A percentile compares a stretch with the other conserved stretches of the same genome.
These are phyloP conservation scores for Pleurostoma richardsiae DNA, from an alignment of 2,329 filamentous ascomycete species.

Conservation along the genomic window DNA sequence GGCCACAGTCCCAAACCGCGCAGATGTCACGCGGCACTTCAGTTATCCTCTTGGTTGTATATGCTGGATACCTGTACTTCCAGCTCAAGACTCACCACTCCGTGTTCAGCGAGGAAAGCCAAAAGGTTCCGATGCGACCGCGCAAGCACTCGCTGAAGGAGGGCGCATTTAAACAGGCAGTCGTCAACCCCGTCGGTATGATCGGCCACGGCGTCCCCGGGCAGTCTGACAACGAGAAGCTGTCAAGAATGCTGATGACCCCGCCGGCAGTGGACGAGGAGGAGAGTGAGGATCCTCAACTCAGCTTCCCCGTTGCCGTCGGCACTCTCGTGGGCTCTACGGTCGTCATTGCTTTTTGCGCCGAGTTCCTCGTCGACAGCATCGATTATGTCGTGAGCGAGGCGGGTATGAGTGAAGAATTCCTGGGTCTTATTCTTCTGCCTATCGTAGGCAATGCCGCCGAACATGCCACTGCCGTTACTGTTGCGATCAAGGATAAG, in stretches of 20 bases:
- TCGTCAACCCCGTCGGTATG: slow-evolving; percentile 33
- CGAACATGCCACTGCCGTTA: slow-evolving; percentile 77
- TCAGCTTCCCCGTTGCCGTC: slow-evolving; percentile 68
- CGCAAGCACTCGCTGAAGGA: slow-evolving; percentile 16
- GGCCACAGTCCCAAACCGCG: slow-evolving; percentile 44
- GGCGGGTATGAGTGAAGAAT: slow-evolving; percentile 62
- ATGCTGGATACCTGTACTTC: slow-evolving; percentile 80
- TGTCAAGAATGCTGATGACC: slow-evolving; percentile 39
- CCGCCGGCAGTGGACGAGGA: slow-evolving; percentile 48
- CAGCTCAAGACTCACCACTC: slow-evolving; percentile 80
- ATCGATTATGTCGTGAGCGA: slow-evolving; percentile 62
- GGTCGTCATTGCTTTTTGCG: slow-evolving; percentile 74
- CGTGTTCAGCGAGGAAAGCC: slow-evolving; percentile 75
- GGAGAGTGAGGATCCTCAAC: slow-evolving; percentile 67
- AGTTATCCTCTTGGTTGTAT: slow-evolving; percentile 79
- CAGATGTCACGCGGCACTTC: slow-evolving; percentile 67
- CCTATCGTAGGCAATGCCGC: slow-evolving; percentile 82
- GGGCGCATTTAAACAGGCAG: slow-evolving; percentile 30
- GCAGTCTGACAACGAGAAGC: slow-evolving; percentile 31
- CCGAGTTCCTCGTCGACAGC: slow-evolving; percentile 71
- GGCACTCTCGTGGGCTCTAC: slow-evolving; percentile 68
- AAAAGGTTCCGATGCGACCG: slow-evolving; percentile 58
- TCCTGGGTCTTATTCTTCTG: slow-evolving; percentile 74
- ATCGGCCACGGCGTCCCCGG: slow-evolving; percentile 26
- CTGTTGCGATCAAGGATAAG: slow-evolving; percentile 77